Conservation (phyloP, 345 rosid species). For the Combretum micranthum region DNA sequence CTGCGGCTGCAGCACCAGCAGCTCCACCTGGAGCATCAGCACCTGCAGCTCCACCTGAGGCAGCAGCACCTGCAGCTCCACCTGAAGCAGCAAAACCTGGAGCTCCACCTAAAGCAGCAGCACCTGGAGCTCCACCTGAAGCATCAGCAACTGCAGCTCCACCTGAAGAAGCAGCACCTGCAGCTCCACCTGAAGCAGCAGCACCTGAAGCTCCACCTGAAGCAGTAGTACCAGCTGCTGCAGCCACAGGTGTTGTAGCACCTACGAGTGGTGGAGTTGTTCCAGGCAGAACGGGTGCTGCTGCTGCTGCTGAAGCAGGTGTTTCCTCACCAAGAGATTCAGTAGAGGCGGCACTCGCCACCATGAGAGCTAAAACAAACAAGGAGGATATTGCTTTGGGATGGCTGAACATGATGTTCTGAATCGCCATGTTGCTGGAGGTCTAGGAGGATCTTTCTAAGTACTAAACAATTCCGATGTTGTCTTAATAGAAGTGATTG, state of each 20-base stretch:
- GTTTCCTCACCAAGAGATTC: constrained; percentile 27
- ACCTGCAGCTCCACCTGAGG: constrained; percentile 1
- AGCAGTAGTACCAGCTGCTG: constrained; percentile 1
- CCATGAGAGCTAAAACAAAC: constrained; percentile 25
- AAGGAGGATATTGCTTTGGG: constrained; percentile 7
- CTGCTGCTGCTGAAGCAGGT: no score
- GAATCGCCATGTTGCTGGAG: constrained; percentile 22
- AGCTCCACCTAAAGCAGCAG: constrained; percentile 6
- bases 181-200: neutral
- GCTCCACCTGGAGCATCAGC: constrained; percentile 14
- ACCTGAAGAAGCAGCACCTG: constrained; percentile 7
- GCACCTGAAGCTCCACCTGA: constrained; percentile 8
- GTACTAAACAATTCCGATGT: no score
- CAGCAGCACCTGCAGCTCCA: neutral
- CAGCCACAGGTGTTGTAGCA: constrained; percentile 6
- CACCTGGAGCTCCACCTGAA: neutral
- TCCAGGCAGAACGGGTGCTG: neutral
- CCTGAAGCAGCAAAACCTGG: constrained; percentile 7
- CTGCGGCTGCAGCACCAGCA: neutral
- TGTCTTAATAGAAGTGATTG: no score
- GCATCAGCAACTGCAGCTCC: neutral
- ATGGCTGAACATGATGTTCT: neutral
- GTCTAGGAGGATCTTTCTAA: no score
- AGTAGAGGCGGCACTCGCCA: constrained; percentile 19
- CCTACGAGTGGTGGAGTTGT: constrained; percentile 14